Percentiles rank a stretch among this genome's conserved stretches.
phyloP scores from a whole-genome alignment of 495 filamentous ascomycete species.

The Chaetomium cochliodes region DNA sequence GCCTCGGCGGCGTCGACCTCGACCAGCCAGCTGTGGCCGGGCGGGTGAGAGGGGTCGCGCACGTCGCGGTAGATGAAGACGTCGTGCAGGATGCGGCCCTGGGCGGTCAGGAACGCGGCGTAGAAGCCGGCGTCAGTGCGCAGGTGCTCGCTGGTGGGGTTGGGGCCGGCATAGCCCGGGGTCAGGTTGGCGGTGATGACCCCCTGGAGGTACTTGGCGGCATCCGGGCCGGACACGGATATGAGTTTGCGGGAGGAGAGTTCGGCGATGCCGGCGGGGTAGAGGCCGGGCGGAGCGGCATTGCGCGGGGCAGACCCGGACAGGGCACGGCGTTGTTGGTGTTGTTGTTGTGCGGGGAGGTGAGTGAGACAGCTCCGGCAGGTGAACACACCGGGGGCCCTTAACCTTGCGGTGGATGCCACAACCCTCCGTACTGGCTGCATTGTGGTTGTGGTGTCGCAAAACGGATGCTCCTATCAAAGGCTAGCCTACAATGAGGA shows the following conservation, averaged over 20 bases:
- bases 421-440: conserved; percentile 10
- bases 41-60: conserved; percentile 42
- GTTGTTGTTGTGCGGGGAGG: conserved; percentile 21
- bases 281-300: conserved; percentile 27
- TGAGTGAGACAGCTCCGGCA: conserved; percentile 13
- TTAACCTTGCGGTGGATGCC: conserved; percentile 1
- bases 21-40: conserved; percentile 62
- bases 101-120: conserved; percentile 78
- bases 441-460: neutral
- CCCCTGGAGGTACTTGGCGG: conserved; percentile 82
- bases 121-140: conserved; percentile 57
- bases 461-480: neutral
- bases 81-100: conserved; percentile 81
- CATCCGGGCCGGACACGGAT: conserved; percentile 72
- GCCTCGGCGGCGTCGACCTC: conserved; percentile 74
- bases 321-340: conserved; percentile 20
- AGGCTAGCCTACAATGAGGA: too few species aligned
- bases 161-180: conserved; percentile 28
- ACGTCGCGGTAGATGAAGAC: conserved; percentile 77
- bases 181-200: conserved; percentile 73
- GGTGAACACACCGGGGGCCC: neutral
- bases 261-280: conserved; percentile 50
- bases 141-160: conserved; percentile 19
- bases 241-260: conserved; percentile 75
- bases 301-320: conserved; percentile 13